phyloP scores from a whole-genome alignment of 2,329 filamentous ascomycete genomes.

The Claviceps fusiformis region DNA sequence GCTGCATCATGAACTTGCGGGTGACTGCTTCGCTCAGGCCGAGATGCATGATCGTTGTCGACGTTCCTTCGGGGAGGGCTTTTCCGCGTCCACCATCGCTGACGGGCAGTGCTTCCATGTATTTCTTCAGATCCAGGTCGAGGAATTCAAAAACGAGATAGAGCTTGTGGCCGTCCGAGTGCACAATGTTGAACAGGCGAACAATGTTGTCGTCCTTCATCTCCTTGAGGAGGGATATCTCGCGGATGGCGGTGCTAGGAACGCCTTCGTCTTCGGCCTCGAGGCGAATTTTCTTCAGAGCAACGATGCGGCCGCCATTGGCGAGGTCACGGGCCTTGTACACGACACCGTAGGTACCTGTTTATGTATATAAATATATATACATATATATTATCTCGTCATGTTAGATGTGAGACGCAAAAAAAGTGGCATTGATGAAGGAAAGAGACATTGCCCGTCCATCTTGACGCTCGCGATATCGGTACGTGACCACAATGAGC shows the following conservation, averaged over 20 bases:
- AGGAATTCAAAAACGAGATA: slow-evolving; percentile 90
- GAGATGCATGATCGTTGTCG: slow-evolving; percentile 47
- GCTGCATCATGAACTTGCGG: slow-evolving; percentile 85
- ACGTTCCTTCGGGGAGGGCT: slow-evolving; percentile 65
- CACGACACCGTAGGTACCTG: slow-evolving; percentile 88
- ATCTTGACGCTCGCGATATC: neutral
- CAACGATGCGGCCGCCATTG: slow-evolving; percentile 73
- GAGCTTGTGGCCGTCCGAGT: slow-evolving; percentile 87
- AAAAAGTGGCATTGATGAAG: no score
- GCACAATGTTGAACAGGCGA: slow-evolving; percentile 77
- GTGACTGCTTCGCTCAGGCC: slow-evolving; percentile 70
- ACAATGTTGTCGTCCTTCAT: slow-evolving; percentile 90
- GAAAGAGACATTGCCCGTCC: no score
- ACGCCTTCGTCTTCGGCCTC: slow-evolving; percentile 93
- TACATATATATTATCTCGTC: no score
- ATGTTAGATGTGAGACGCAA: neutral
- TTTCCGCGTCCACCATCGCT: slow-evolving; percentile 76
- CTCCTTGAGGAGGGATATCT: slow-evolving; percentile 88
- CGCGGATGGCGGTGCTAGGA: slow-evolving; percentile 82
- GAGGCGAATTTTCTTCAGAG: slow-evolving; percentile 88
- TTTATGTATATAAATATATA: neutral
- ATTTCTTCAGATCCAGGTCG: slow-evolving; percentile 86
- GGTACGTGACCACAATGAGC: neutral
- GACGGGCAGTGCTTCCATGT: slow-evolving; percentile 83
- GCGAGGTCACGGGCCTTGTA: slow-evolving; percentile 86